Evolutionary conservation across 2,329 filamentous ascomycete genomes (phyloP).

Genomic region (Helotiales sp.): DNA sequence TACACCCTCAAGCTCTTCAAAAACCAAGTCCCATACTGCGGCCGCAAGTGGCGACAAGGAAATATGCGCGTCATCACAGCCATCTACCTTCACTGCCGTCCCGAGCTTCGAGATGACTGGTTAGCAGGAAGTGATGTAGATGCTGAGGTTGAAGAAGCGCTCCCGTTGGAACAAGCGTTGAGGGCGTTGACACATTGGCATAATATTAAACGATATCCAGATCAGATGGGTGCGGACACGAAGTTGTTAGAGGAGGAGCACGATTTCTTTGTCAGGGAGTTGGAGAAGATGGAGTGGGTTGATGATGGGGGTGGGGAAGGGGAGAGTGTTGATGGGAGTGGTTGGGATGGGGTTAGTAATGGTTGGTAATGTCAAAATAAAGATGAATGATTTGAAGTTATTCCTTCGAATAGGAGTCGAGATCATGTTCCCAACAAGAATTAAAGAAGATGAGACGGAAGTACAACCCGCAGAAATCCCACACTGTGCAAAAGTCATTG

Average conservation of each 20-base stretch:
- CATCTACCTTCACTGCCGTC: slow-evolving; percentile 90
- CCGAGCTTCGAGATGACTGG: slow-evolving; percentile 94
- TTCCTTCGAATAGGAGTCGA: too few relatives aligned
- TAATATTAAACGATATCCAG: slow-evolving; percentile 80
- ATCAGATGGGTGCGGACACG: slow-evolving; percentile 61
- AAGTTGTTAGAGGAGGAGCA: slow-evolving; percentile 68
- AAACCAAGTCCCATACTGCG: slow-evolving; percentile 96
- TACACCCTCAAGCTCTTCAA: slow-evolving; percentile 99
- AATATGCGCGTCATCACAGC: slow-evolving; percentile 99
- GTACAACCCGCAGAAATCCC: background rate
- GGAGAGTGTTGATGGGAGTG: slow-evolving; percentile 34
- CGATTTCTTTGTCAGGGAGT: slow-evolving; percentile 76
- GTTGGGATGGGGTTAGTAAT: slow-evolving; percentile 29
- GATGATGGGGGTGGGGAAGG: slow-evolving; percentile 38
- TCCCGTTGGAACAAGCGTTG: slow-evolving; percentile 89
- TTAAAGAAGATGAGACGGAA: background rate
- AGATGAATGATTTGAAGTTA: background rate
- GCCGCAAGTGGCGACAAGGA: slow-evolving; percentile 94
- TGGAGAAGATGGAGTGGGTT: slow-evolving; percentile 65
- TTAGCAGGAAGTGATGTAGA: slow-evolving; percentile 88
- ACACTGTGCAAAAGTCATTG: too few relatives aligned
- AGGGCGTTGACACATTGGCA: slow-evolving; percentile 92
- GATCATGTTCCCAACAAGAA: slow-evolving; percentile 1
- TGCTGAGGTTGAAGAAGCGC: slow-evolving; percentile 86
- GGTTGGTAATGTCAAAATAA: slow-evolving; percentile 12